Evolutionary conservation across 2,329 filamentous ascomycete genomes (phyloP), one percentile per base, ranked within the genome.

Genomic region (Neospermospora avenae): DNA sequence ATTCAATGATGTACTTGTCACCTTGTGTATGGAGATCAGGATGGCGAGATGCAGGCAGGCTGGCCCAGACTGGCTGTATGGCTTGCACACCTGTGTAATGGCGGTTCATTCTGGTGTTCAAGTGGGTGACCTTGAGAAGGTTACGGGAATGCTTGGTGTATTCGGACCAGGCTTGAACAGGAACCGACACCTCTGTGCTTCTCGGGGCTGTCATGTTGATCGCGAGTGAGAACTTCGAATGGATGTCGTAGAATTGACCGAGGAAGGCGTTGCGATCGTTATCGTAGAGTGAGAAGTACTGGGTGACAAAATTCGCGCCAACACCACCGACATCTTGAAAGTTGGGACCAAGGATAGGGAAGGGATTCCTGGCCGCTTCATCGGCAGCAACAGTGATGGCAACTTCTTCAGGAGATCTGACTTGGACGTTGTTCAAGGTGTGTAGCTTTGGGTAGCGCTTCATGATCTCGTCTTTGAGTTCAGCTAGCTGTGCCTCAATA

Each of bases 361-460:
- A 90, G 75, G 72, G 87, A 71, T 74, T 80, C 78, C 70, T 85
- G 75, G 70, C 59, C 53, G 59, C 60, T 58, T 80, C 75, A 63
- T 80, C 75, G 68, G 78, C 74, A 58, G 84, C 80, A 7, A 83
- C 75, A 67, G 78, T 74, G 58, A 84, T 80, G 8, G 83, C 84
- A 55, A 89, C 78, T 68, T 92, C 84, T 69, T 90, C 85, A 0
- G 86, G 81, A 1, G 88, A 89, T 61, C 91, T 85, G 18, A 96
- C 84, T 70, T 88, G 84, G 5, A 84, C 78, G 57, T 86, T 85
- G 73, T 96, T 96, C 66, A 98, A 78, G 61, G 87, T 83, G 68
- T 87, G 85, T 16, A 98, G 81, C 61, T 85, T 88, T 0, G 91
- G 93, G 71, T 91, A 98, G 88, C 91, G 96, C 42, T 85, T 84